A percentile compares a stretch with the other conserved stretches of the same genome.
These are phyloP conservation scores for Bruguiera hainesii DNA, from an alignment of 441 rosid species.

Conservation along the genomic window DNA sequence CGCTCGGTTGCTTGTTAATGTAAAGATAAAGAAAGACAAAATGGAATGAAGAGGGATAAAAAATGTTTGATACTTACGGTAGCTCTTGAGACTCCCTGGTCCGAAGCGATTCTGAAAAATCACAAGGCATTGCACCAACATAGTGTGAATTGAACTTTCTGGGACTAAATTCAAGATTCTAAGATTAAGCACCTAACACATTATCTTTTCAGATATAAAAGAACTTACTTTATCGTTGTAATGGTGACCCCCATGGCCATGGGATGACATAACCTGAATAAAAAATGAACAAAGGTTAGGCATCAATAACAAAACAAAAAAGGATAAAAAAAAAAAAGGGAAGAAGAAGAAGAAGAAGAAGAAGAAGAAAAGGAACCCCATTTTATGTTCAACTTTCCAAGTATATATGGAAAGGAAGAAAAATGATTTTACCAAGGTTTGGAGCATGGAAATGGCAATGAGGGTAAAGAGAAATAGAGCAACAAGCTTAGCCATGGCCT, in stretches of 20 bases:
- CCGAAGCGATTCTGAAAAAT: slow-evolving; percentile 45
- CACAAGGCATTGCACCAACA: slow-evolving; percentile 9
- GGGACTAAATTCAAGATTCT: neutral
- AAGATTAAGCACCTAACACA: neutral
- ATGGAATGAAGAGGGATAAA: too few species aligned
- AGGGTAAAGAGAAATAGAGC: slow-evolving; percentile 42
- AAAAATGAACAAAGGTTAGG: neutral
- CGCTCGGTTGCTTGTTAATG: too few species aligned
- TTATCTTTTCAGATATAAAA: neutral
- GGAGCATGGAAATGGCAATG: slow-evolving; percentile 56
- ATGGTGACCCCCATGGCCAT: slow-evolving; percentile 56
- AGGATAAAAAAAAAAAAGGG: neutral
- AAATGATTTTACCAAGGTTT: slow-evolving; percentile 36
- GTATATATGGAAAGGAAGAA: neutral
- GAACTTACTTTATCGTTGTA: slow-evolving; percentile 29
- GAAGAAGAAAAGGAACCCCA: neutral
- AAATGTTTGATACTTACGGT: slow-evolving; percentile 37
- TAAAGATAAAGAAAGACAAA: too few species aligned
- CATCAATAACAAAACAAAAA: neutral
- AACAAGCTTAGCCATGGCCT: slow-evolving; percentile 38
- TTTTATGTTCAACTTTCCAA: too few species aligned
- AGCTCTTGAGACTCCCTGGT: slow-evolving; percentile 51
- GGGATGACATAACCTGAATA: slow-evolving; percentile 45
- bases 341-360: neutral
- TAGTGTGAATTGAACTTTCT: neutral